phyloP scores from a whole-genome alignment of 2,329 filamentous ascomycete species.

The Cladobotryum protrusum region DNA sequence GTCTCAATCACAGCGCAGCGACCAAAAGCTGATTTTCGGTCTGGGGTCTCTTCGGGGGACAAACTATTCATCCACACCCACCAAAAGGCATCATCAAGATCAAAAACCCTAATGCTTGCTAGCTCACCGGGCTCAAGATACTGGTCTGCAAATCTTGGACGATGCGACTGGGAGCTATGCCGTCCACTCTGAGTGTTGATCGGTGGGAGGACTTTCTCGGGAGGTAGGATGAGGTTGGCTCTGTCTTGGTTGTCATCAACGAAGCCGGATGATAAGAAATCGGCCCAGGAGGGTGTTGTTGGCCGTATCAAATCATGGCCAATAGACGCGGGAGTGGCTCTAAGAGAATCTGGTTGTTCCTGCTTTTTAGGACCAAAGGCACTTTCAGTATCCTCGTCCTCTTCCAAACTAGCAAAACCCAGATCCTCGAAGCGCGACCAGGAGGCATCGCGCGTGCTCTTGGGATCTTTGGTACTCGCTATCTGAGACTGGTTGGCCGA shows the following conservation, averaged over 20 bases:
- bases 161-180: conserved; percentile 81
- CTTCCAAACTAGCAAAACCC: conserved; percentile 73
- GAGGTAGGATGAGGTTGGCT: conserved; percentile 72
- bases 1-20: conserved; percentile 91
- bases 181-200: conserved; percentile 63
- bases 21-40: conserved; percentile 88
- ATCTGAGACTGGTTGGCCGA: conserved; percentile 79
- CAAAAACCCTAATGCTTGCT: conserved; percentile 79
- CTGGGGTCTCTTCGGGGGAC: conserved; percentile 77
- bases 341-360: conserved; percentile 31
- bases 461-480: conserved; percentile 64
- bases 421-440: conserved; percentile 98
- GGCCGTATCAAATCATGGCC: conserved; percentile 63
- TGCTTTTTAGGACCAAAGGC: conserved; percentile 33
- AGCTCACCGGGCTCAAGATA: conserved; percentile 85
- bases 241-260: conserved; percentile 64
- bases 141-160: conserved; percentile 59
- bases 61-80: conserved; percentile 99
- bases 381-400: conserved; percentile 57
- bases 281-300: conserved; percentile 96
- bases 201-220: conserved; percentile 84
- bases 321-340: conserved; percentile 62
- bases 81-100: conserved; percentile 95
- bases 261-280: conserved; percentile 93
- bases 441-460: conserved; percentile 72